These are phyloP conservation scores for Cytospora paraplurivora DNA, from an alignment of 2,329 filamentous ascomycete genomes.

Conservation along the genomic window DNA sequence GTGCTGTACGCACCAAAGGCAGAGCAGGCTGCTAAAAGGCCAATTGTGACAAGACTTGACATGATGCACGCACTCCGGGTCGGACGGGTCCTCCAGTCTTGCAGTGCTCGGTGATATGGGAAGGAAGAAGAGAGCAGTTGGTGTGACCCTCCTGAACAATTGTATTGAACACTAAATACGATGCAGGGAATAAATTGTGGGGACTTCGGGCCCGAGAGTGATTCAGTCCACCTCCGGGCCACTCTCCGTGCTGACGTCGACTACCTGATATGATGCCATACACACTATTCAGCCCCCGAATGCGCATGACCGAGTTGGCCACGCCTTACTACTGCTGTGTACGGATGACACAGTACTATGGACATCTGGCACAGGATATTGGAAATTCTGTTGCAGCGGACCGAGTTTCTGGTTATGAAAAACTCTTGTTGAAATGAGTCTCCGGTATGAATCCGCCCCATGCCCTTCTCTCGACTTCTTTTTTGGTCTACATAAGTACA, in stretches of 20 bases:
- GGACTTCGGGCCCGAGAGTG: no score
- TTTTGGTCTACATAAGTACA: slow-evolving; percentile 7
- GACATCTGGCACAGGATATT: not conserved
- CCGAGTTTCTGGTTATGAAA: not conserved
- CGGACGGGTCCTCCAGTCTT: not conserved
- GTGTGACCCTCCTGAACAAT: no score
- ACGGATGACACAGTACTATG: no score
- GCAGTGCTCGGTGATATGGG: not conserved
- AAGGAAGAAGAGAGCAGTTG: no score
- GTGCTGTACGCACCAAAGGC: slow-evolving; percentile 27
- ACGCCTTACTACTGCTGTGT: no score
- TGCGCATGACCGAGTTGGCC: no score
- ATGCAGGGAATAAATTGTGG: no score
- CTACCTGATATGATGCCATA: no score
- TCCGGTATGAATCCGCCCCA: not conserved
- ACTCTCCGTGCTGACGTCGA: no score
- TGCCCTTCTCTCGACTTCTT: slow-evolving; percentile 8
- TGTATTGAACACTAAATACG: no score
- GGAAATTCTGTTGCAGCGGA: not conserved
- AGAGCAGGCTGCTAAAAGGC: slow-evolving; percentile 18
- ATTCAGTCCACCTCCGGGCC: no score
- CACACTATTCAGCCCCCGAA: no score
- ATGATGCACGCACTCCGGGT: not conserved
- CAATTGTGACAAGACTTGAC: slow-evolving; percentile 5
- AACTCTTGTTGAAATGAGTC: not conserved